These are phyloP conservation scores for Chlorella vulgaris DNA, from an alignment of 139 green algal species.

Conservation along the genomic window DNA sequence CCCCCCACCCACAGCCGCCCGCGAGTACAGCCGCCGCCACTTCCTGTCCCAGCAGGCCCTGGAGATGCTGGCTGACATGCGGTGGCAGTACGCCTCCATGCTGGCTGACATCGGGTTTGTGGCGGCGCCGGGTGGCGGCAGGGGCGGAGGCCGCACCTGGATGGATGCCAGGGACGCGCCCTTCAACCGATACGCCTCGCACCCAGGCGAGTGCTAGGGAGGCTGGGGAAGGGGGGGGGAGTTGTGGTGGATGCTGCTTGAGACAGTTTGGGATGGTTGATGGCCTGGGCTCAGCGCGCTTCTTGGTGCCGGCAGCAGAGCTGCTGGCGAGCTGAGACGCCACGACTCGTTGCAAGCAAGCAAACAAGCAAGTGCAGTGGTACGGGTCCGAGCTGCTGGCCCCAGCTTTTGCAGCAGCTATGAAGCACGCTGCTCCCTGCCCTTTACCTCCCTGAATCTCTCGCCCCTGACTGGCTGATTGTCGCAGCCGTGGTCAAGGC, in stretches of 20 bases:
- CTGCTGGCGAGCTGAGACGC: too few species aligned
- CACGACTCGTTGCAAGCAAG: too few species aligned
- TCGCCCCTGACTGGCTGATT: neutral
- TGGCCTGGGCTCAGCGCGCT: too few species aligned
- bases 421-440: neutral
- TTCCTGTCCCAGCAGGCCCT: constrained; percentile 69
- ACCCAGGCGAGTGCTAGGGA: constrained; percentile 8
- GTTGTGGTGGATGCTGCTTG: too few species aligned
- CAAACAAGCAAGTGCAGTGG: too few species aligned
- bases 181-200: constrained; percentile 33
- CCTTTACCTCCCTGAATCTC: neutral
- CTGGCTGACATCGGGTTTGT: constrained; percentile 78
- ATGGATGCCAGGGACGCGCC: constrained; percentile 18
- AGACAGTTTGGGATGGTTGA: too few species aligned
- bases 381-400: too few species aligned
- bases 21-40: constrained; percentile 36
- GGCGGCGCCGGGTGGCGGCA: neutral
- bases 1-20: neutral
- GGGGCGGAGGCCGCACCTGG: constrained; percentile 36
- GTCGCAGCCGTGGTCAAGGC: constrained; percentile 66
- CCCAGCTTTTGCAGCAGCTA: neutral
- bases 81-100: constrained; percentile 82
- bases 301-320: too few species aligned
- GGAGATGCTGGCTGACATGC: constrained; percentile 81
- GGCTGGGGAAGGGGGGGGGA: neutral